These are phyloP conservation scores for Aquilaria sinensis DNA, from an alignment of 345 rosid species.

Conservation along the genomic window DNA sequence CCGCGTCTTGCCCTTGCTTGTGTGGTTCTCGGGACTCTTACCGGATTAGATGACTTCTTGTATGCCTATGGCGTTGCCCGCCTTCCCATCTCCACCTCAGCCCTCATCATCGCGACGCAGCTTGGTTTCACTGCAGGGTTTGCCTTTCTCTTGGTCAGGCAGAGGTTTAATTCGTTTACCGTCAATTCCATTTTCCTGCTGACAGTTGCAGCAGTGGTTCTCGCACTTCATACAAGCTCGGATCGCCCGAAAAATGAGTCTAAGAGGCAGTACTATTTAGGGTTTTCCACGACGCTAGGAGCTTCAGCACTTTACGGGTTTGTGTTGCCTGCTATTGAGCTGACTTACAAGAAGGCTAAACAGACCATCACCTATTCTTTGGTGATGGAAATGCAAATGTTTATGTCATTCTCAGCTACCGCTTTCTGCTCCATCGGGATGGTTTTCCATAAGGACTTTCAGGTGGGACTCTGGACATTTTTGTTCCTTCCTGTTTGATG, in stretches of 20 bases:
- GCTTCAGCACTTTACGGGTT: slow-evolving; percentile 26
- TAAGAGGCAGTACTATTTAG: slow-evolving; percentile 11
- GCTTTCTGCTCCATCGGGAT: slow-evolving; percentile 23
- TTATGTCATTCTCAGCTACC: slow-evolving; percentile 30
- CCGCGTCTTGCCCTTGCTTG: slow-evolving; percentile 16
- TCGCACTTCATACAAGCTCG: slow-evolving; percentile 9
- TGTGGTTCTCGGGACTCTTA: slow-evolving; percentile 20
- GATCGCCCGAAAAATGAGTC: slow-evolving; percentile 19
- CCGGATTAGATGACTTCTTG: slow-evolving; percentile 23
- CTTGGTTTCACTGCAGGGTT: slow-evolving; percentile 8
- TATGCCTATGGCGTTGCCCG: slow-evolving; percentile 11
- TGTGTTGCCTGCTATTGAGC: slow-evolving; percentile 22
- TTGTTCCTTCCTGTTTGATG: too few species aligned
- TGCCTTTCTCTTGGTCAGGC: slow-evolving; percentile 9
- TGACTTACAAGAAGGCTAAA: slow-evolving; percentile 15
- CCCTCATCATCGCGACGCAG: slow-evolving; percentile 9
- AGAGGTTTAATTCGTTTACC: slow-evolving; percentile 9
- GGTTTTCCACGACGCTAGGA: slow-evolving; percentile 23
- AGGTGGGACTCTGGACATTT: slow-evolving; percentile 1
- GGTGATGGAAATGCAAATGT: slow-evolving; percentile 30
- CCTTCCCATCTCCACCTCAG: slow-evolving; percentile 8
- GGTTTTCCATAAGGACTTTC: slow-evolving; percentile 22
- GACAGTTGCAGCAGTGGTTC: slow-evolving; percentile 7
- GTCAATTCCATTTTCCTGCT: slow-evolving; percentile 7
- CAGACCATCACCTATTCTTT: slow-evolving; percentile 13